Evolutionary conservation across 768 basidiomycete genomes (phyloP).

Genomic region (Leucocoprinus sp.): DNA sequence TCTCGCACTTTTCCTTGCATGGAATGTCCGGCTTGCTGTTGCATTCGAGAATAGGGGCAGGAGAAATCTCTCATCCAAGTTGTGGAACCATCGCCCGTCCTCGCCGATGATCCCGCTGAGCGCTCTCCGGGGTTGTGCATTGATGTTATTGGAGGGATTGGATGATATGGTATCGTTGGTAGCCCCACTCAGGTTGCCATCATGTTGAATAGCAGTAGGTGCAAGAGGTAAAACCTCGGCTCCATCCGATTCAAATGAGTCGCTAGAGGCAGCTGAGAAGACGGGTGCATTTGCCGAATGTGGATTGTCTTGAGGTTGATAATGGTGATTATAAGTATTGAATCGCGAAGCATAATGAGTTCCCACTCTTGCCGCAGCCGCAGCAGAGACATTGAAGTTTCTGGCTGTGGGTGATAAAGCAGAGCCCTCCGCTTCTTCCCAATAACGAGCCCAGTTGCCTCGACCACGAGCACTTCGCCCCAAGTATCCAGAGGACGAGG

Average conservation of each 20-base stretch:
- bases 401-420: slow-evolving; percentile 22
- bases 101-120: slow-evolving; percentile 31
- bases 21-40: slow-evolving; percentile 80
- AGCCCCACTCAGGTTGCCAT: slow-evolving; percentile 2
- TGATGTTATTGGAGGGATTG: background rate
- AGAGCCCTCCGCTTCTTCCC: slow-evolving; percentile 34
- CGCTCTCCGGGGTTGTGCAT: slow-evolving; percentile 17
- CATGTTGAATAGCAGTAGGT: slow-evolving; percentile 30
- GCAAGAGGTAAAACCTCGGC: slow-evolving; percentile 77
- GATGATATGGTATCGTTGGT: slow-evolving; percentile 8
- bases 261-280: slow-evolving; percentile 68
- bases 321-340: slow-evolving; percentile 44
- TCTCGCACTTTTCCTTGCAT: slow-evolving; percentile 59
- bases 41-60: slow-evolving; percentile 90
- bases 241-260: slow-evolving; percentile 68
- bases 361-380: slow-evolving; percentile 36
- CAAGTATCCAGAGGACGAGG: slow-evolving; percentile 18
- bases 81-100: slow-evolving; percentile 94
- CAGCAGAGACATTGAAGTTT: slow-evolving; percentile 14
- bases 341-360: slow-evolving; percentile 42
- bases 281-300: slow-evolving; percentile 19
- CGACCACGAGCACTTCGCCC: slow-evolving; percentile 25
- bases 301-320: background rate
- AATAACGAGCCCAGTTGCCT: slow-evolving; percentile 34
- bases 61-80: slow-evolving; percentile 89